A percentile compares a stretch with the other conserved stretches of the same genome.
These are phyloP conservation scores for Mycena latifolia DNA, from an alignment of 768 basidiomycete species.

Conservation along the genomic window DNA sequence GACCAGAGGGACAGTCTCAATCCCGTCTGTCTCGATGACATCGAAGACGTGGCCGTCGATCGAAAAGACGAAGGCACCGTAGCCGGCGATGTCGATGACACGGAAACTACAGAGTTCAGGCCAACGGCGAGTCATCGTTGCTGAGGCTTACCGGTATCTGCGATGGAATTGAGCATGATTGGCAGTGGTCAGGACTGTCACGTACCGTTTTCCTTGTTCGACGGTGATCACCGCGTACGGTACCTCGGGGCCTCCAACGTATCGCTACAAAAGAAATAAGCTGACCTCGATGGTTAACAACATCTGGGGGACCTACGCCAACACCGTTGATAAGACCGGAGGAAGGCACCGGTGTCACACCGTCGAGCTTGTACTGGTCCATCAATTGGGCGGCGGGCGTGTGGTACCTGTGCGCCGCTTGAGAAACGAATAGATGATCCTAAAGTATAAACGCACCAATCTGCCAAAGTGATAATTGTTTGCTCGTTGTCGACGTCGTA, in stretches of 20 bases:
- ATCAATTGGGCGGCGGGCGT: constrained; percentile 3
- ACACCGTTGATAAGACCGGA: constrained; percentile 21
- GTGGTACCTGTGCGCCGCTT: constrained; percentile 33
- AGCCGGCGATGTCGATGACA: constrained; percentile 48
- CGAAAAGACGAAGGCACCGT: constrained; percentile 46
- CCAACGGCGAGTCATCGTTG: too few relatives aligned
- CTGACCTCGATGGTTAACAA: background rate
- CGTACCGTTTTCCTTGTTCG: constrained; percentile 41
- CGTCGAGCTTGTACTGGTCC: constrained; percentile 41
- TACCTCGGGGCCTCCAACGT: constrained; percentile 48
- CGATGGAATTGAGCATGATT: too few relatives aligned
- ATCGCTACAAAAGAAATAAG: constrained; percentile 33
- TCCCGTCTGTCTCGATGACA: constrained; percentile 39
- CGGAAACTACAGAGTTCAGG: constrained; percentile 48
- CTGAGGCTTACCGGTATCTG: constrained; percentile 4
- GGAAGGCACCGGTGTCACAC: constrained; percentile 32
- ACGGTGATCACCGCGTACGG: constrained; percentile 52
- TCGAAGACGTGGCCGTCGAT: constrained; percentile 31
- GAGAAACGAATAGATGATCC: too few relatives aligned
- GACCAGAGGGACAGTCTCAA: constrained; percentile 40
- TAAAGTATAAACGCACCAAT: constrained; percentile 36
- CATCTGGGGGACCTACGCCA: constrained; percentile 16
- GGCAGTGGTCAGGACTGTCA: too few relatives aligned
- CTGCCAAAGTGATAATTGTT: constrained; percentile 50
- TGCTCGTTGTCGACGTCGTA: constrained; percentile 36